Conservation (phyloP, 768 basidiomycete species). For the Peribolospora kevripleyi region DNA sequence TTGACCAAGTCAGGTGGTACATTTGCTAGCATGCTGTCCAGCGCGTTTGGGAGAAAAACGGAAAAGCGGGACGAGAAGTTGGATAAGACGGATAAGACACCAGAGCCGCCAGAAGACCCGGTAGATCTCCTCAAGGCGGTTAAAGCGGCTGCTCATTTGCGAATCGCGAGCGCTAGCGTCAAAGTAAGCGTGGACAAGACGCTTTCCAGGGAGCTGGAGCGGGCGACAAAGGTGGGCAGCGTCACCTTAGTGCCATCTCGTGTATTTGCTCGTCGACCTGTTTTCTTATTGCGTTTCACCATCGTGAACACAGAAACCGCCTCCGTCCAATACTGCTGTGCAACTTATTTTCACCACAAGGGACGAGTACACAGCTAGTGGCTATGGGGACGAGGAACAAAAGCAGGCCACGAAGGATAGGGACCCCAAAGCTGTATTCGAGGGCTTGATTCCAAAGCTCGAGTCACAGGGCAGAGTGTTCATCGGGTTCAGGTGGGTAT, state of each 20-base stretch:
- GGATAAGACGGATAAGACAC: too few species aligned
- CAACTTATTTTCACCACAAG: slow-evolving; percentile 44
- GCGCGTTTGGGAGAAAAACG: too few species aligned
- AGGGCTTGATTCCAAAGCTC: slow-evolving; percentile 8
- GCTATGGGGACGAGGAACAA: slow-evolving; percentile 11
- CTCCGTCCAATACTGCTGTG: slow-evolving; percentile 47
- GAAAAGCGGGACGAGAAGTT: too few species aligned
- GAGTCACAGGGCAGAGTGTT: slow-evolving; percentile 9
- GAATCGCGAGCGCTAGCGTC: slow-evolving; percentile 29
- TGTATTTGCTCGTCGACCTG: too few species aligned
- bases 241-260: too few species aligned
- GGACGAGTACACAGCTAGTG: slow-evolving; percentile 12
- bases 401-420: neutral
- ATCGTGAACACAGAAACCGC: slow-evolving; percentile 34
- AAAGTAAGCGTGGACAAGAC: slow-evolving; percentile 41
- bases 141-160: slow-evolving; percentile 32
- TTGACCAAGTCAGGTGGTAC: too few species aligned
- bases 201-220: slow-evolving; percentile 43
- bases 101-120: too few species aligned
- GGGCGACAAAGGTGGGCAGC: slow-evolving; percentile 44
- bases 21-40: too few species aligned
- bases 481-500: slow-evolving; percentile 6
- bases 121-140: too few species aligned
- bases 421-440: slow-evolving; percentile 5
- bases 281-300: too few species aligned